phyloP scores from a whole-genome alignment of 2,329 filamentous ascomycete species.

The Verticillium nubilum region DNA sequence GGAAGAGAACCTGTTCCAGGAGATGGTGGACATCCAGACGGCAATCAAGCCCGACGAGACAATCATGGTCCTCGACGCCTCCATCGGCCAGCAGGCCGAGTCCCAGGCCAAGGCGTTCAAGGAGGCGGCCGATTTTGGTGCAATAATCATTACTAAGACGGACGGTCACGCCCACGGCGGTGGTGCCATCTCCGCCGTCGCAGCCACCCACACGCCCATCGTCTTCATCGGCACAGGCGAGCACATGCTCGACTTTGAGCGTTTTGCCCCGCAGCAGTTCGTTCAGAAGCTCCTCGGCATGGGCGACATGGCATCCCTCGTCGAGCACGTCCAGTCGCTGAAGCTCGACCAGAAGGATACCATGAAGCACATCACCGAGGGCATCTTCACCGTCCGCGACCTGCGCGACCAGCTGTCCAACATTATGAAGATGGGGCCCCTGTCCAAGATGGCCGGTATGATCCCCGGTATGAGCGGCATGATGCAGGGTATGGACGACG shows the following conservation, averaged over 20 bases:
- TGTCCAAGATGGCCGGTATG: conserved; percentile 98
- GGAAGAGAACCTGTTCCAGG: conserved; percentile 89
- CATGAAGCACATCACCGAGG: conserved; percentile 97
- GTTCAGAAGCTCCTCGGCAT: conserved; percentile 92
- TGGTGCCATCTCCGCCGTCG: conserved; percentile 95
- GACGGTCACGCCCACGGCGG: conserved; percentile 93
- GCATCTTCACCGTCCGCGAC: conserved; percentile 92
- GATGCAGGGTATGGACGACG: conserved; percentile 95
- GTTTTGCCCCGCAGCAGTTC: conserved; percentile 88
- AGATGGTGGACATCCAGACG: conserved; percentile 94
- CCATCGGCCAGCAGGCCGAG: conserved; percentile 94
- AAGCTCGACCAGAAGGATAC: conserved; percentile 98
- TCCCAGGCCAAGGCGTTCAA: conserved; percentile 96
- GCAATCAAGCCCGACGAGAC: conserved; percentile 93
- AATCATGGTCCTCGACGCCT: conserved; percentile 95
- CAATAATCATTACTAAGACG: conserved; percentile 98
- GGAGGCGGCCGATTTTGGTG: conserved; percentile 91
- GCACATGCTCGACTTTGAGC: conserved; percentile 91
- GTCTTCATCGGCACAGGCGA: conserved; percentile 98
- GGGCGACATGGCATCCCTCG: conserved; percentile 91
- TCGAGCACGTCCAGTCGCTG: conserved; percentile 93
- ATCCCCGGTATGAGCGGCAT: conserved; percentile 91
- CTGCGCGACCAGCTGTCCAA: conserved; percentile 92
- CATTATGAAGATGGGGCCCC: conserved; percentile 99
- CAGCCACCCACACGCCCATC: conserved; percentile 92